These are phyloP conservation scores for Mortierella antarctica DNA, from an alignment of 192 early-diverging fungal species.

Conservation along the genomic window DNA sequence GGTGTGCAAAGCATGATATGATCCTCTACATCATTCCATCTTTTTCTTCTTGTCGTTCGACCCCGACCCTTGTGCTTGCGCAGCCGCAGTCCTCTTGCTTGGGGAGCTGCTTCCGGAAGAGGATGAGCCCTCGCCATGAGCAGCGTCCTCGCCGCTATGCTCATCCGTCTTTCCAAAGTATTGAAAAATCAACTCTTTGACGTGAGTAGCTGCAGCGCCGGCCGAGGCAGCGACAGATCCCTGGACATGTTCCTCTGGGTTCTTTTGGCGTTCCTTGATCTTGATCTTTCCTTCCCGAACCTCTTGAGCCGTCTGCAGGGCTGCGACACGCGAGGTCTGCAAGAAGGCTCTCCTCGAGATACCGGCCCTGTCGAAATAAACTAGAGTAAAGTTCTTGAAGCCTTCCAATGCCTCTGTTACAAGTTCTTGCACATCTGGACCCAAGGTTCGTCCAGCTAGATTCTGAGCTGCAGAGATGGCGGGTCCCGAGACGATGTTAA, in stretches of 20 bases:
- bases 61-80: neutral
- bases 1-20: too few species aligned
- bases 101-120: neutral
- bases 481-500: conserved; percentile 32
- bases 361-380: conserved; percentile 42
- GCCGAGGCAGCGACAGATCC: conserved; percentile 9
- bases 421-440: conserved; percentile 40
- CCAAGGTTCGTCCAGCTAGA: conserved; percentile 30
- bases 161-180: conserved; percentile 33
- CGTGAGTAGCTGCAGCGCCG: conserved; percentile 12
- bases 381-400: conserved; percentile 35
- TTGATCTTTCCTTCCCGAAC: conserved; percentile 47
- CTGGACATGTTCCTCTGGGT: neutral
- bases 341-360: conserved; percentile 44
- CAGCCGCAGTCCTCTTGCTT: neutral
- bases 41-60: conserved; percentile 4
- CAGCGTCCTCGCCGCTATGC: neutral
- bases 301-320: conserved; percentile 47
- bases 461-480: conserved; percentile 45
- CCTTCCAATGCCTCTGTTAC: conserved; percentile 45
- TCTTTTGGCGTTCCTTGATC: conserved; percentile 39
- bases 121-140: neutral
- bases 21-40: neutral
- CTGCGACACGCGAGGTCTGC: conserved; percentile 34
- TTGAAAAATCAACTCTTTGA: conserved; percentile 28